Conservation (phyloP, 2,329 filamentous ascomycete species). For the Trichoderma arundinaceum region DNA sequence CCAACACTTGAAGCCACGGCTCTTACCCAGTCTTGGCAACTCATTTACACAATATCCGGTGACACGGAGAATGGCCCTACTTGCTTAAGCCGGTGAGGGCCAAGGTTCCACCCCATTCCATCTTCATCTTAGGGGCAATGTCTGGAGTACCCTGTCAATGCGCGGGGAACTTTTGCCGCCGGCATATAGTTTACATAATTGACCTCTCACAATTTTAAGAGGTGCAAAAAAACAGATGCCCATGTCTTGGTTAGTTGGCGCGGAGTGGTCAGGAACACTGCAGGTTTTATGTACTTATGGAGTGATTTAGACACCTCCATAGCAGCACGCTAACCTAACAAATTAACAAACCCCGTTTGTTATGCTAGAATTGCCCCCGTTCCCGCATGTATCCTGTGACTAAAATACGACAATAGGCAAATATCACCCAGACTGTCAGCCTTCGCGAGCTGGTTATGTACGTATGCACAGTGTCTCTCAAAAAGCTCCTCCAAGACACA, state of each 20-base stretch:
- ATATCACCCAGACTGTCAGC: not conserved
- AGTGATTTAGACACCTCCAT: not conserved
- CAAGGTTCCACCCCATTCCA: constrained; percentile 3
- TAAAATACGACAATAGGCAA: constrained; percentile 10
- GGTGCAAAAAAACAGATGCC: not conserved
- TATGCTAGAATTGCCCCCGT: not conserved
- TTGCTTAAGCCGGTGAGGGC: not conserved
- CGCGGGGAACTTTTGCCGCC: constrained; percentile 22
- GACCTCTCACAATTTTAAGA: not conserved
- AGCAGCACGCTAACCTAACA: not conserved
- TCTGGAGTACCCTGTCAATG: constrained; percentile 8
- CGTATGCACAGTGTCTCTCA: not conserved
- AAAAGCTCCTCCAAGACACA: not conserved
- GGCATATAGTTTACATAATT: constrained; percentile 22
- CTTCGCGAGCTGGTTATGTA: not conserved
- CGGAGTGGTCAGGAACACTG: constrained; percentile 1
- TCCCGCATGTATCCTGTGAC: not conserved
- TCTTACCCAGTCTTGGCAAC: not conserved
- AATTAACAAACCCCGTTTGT: not conserved
- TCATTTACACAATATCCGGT: not conserved
- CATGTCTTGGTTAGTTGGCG: constrained; percentile 7
- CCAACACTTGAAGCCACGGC: not conserved
- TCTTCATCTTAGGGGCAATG: not conserved
- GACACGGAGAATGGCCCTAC: constrained; percentile 11
- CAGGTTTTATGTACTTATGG: constrained; percentile 9